These are phyloP conservation scores for Volutella citrinella DNA, from an alignment of 2,329 filamentous ascomycete species.

Conservation along the genomic window DNA sequence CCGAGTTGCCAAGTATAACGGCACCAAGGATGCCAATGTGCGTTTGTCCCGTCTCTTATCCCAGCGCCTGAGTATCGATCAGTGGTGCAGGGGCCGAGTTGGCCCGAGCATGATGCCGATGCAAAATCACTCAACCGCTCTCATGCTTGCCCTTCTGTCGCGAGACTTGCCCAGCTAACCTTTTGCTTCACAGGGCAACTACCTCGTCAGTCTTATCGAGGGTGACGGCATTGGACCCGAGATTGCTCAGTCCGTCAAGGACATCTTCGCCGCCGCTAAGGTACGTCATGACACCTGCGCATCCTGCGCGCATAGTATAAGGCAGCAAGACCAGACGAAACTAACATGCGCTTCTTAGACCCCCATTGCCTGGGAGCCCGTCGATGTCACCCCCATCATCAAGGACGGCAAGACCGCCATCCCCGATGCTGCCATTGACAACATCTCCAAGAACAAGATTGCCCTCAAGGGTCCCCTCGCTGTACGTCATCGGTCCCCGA, in stretches of 20 bases:
- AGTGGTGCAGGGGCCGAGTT: too few relatives aligned
- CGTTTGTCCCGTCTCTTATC: too few relatives aligned
- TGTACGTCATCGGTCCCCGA: too few relatives aligned
- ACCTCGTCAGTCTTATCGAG: slow-evolving; percentile 94
- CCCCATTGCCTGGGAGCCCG: slow-evolving; percentile 93
- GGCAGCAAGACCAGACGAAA: slow-evolving; percentile 1
- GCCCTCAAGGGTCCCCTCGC: slow-evolving; percentile 97
- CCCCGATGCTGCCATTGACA: slow-evolving; percentile 86
- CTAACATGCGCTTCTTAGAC: slow-evolving; percentile 50
- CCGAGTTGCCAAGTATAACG: slow-evolving; percentile 89
- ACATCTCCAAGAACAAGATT: slow-evolving; percentile 92
- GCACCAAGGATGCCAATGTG: slow-evolving; percentile 84
- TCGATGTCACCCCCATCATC: slow-evolving; percentile 90
- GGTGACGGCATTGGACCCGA: slow-evolving; percentile 98
- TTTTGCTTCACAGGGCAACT: slow-evolving; percentile 69
- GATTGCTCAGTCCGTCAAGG: slow-evolving; percentile 96
- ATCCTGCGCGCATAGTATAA: slow-evolving; percentile 1
- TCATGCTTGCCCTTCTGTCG: too few relatives aligned
- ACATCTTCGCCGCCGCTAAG: slow-evolving; percentile 94
- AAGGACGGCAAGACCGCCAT: slow-evolving; percentile 97
- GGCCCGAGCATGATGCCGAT: slow-evolving; percentile 24
- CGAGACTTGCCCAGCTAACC: slow-evolving; percentile 13
- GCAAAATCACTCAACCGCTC: slow-evolving; percentile 43
- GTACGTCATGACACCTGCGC: slow-evolving; percentile 47
- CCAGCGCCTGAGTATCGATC: too few relatives aligned